These are phyloP conservation scores for Drosera spatulata DNA, from an alignment of 179 eudicot species.

Conservation along the genomic window DNA sequence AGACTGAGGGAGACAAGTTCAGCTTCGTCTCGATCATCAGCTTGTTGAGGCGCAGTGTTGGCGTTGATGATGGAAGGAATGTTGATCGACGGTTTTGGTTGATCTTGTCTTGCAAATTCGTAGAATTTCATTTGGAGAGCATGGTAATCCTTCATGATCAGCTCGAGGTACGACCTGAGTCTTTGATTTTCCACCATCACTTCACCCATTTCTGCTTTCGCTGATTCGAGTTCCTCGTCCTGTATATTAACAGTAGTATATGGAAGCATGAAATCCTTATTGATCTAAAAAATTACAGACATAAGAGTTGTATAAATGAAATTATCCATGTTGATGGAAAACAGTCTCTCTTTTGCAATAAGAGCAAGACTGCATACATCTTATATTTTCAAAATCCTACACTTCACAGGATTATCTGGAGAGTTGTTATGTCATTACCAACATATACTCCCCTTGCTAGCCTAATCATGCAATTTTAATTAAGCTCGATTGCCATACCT, in stretches of 20 bases:
- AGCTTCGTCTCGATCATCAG: conserved; percentile 13
- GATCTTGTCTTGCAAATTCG: conserved; percentile 26
- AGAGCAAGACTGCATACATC: too few species aligned
- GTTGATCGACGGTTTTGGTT: conserved; percentile 9
- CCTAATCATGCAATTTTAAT: too few species aligned
- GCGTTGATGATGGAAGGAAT: background rate
- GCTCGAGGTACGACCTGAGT: conserved; percentile 37
- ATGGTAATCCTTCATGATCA: conserved; percentile 45
- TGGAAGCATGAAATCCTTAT: background rate
- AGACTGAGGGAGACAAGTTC: conserved; percentile 54
- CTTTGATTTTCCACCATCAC: conserved; percentile 64
- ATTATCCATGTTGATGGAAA: too few species aligned
- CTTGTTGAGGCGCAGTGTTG: background rate
- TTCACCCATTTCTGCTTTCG: conserved; percentile 53
- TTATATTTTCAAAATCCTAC: too few species aligned
- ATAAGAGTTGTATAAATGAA: background rate
- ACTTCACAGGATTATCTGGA: too few species aligned
- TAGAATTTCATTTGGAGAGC: conserved; percentile 44
- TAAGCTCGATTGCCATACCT: too few species aligned
- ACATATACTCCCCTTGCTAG: too few species aligned
- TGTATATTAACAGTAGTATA: background rate
- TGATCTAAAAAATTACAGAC: background rate
- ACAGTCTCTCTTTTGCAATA: too few species aligned
- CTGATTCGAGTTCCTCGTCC: conserved; percentile 37
- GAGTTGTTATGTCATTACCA: too few species aligned